Evolutionary conservation across 2,329 filamentous ascomycete species (phyloP).

Genomic region (Chaetomium olivaceum): DNA sequence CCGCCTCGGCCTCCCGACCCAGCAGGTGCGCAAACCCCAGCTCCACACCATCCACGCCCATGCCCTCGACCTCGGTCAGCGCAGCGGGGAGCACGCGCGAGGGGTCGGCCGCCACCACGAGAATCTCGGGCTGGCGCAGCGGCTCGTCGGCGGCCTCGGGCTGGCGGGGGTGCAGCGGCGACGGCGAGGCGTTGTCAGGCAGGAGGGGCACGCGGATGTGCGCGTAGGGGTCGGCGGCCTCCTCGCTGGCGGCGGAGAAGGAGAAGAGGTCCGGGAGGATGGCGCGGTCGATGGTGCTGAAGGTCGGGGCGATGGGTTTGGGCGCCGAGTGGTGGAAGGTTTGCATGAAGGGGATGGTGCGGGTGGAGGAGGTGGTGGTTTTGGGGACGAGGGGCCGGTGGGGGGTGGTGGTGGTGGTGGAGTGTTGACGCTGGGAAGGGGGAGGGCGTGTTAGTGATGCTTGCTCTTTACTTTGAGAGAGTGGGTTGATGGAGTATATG

Average conservation of each 20-base stretch:
- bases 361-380: conserved; percentile 39
- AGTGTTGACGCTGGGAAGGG: conserved; percentile 34
- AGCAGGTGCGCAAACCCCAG: conserved; percentile 53
- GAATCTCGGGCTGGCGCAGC: conserved; percentile 48
- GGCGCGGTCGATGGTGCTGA: conserved; percentile 52
- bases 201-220: conserved; percentile 59
- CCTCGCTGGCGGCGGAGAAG: neutral
- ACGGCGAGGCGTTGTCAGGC: conserved; percentile 56
- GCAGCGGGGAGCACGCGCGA: conserved; percentile 53
- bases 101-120: conserved; percentile 59
- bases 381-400: conserved; percentile 47
- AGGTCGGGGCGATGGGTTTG: conserved; percentile 37
- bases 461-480: neutral
- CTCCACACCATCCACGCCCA: conserved; percentile 57
- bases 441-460: neutral
- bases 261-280: conserved; percentile 50
- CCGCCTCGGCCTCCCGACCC: conserved; percentile 17
- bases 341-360: conserved; percentile 61
- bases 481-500: conserved; percentile 18
- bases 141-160: conserved; percentile 47
- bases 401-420: conserved; percentile 47
- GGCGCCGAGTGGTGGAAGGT: conserved; percentile 56
- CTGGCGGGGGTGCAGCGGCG: conserved; percentile 32
- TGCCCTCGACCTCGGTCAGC: conserved; percentile 60
- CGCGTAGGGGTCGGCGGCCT: conserved; percentile 37